These are phyloP conservation scores for Elsinoe necatrix DNA, from an alignment of 2,329 filamentous ascomycete species.

Conservation along the genomic window DNA sequence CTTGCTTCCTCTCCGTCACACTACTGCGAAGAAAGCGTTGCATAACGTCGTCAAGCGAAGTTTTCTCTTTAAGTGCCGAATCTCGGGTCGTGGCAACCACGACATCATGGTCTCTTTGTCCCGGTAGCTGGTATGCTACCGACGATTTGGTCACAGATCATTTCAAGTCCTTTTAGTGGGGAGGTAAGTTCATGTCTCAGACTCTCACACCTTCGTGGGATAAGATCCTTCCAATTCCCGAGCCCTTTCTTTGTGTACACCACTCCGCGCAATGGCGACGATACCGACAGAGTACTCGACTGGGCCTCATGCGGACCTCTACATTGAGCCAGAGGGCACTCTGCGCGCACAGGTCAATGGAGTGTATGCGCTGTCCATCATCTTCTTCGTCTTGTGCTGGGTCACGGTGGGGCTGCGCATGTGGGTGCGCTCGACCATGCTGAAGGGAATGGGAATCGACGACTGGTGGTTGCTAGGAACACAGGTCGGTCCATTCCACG, in stretches of 20 bases:
- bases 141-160: not conserved
- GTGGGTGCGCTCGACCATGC: conserved; percentile 15
- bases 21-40: not conserved
- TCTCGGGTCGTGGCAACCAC: not conserved
- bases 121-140: not conserved
- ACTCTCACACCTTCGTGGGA: not conserved
- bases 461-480: conserved; percentile 15
- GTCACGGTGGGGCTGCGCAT: conserved; percentile 11
- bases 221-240: not conserved
- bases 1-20: not conserved
- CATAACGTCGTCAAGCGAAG: not conserved
- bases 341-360: not conserved
- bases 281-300: conserved; percentile 1
- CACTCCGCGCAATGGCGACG: not conserved
- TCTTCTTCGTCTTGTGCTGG: conserved; percentile 12
- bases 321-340: not conserved
- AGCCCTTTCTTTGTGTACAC: not conserved
- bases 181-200: not conserved
- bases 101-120: not conserved
- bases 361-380: not conserved
- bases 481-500: conserved; percentile 15
- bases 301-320: not conserved
- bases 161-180: not conserved
- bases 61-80: not conserved
- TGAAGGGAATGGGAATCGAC: conserved; percentile 17